Base-by-base conservation (phyloP, 129 eudicot genomes). In the Chrysanthemum lavandulifolium region DNA sequence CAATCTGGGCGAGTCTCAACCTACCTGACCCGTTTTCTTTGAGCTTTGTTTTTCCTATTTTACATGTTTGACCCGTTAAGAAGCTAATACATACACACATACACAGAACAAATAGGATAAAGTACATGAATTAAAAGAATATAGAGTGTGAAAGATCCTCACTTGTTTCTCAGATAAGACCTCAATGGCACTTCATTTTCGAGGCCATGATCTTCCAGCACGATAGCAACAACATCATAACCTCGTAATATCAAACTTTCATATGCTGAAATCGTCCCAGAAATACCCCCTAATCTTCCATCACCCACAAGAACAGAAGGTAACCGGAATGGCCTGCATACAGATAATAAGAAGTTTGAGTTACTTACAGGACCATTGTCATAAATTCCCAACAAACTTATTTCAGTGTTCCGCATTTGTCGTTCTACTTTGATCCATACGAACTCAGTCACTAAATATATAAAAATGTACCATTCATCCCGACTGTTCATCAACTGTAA, bases 231-330 rank as follows among this genome's bases (percentile, higher is more conserved):
- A 67, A 90, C 89, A 84, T 95, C 99, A 83, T 95, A 95, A 27
- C 99, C 99, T 79, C 99, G 88, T 72, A 95, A 85, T 72, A 73
- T 86, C 61, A 95, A 79, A 78, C 87, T 88, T 76, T 95, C 99
- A 67, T 90, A 95, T 23, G 99, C 97, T 78, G 99, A 90, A 68
- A 95, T 83, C 16, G 97, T 90, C 65, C 85, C 93, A 11, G 99
- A 90, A 78, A 95, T 90, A 56, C 99, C 99, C 73, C 99, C 99
- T 72, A 95, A 84, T 66, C 88, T 84, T 67, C 99, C 99, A 83
- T 95, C 99, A 52, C 99, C 99, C 53, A 95, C 99, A 59, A 95
- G 90, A 58, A 95, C 71, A 45, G 87, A 91, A 75, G 97, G 99
- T 76, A 90, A 68, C 27, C 97, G 89, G 73, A 95, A 90, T 67